phyloP scores from a whole-genome alignment of 1,284 basidiomycete genomes.

The Gastroboletus turbinatus region DNA sequence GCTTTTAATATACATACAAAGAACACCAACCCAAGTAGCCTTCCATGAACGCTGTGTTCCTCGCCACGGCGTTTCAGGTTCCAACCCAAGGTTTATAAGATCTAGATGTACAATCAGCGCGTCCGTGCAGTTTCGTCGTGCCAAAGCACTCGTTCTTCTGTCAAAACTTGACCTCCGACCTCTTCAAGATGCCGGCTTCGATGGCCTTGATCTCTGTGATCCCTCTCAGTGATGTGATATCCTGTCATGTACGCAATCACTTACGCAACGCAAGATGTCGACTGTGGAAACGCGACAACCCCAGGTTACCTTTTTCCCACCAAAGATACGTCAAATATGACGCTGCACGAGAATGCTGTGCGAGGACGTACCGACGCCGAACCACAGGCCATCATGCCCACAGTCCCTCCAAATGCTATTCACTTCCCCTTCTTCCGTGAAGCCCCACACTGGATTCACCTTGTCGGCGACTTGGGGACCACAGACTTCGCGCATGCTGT shows the following conservation, averaged over 20 bases:
- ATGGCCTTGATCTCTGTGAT: constrained; percentile 34
- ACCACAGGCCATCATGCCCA: constrained; percentile 36
- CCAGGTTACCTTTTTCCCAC: constrained; percentile 34
- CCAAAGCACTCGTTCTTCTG: not conserved
- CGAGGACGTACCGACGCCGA: constrained; percentile 32
- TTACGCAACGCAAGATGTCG: constrained; percentile 40
- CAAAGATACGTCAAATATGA: not conserved
- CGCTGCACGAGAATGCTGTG: not conserved
- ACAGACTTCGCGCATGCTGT: constrained; percentile 39
- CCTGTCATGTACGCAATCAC: constrained; percentile 6
- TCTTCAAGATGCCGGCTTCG: constrained; percentile 30
- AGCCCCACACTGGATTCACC: constrained; percentile 44
- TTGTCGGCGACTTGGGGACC: constrained; percentile 38
- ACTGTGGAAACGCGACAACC: constrained; percentile 35
- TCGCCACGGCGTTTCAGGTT: not conserved
- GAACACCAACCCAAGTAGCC: not conserved
- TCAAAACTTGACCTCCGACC: constrained; percentile 26
- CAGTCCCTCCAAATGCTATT: constrained; percentile 37
- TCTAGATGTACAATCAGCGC: not conserved
- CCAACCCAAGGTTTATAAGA: not conserved
- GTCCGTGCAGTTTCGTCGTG: not conserved
- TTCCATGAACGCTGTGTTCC: not conserved
- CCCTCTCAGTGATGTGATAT: not conserved
- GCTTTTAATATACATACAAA: not conserved
- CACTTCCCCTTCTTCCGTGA: constrained; percentile 47